phyloP scores from a whole-genome alignment of 2,329 filamentous ascomycete genomes.

The Tolypocladium cylindrosporum region DNA sequence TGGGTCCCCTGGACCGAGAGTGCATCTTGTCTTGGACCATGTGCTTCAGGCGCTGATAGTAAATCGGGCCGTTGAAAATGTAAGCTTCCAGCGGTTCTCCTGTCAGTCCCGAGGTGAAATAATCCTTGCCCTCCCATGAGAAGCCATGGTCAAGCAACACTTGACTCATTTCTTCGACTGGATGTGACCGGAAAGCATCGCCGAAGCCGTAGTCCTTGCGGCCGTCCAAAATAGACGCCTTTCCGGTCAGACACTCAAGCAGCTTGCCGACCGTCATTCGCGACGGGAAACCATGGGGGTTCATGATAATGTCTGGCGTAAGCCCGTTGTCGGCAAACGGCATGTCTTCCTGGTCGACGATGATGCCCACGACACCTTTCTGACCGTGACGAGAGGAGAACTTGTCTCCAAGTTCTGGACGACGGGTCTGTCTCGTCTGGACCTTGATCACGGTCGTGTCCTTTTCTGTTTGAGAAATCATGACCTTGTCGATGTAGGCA shows the following conservation, averaged over 20 bases:
- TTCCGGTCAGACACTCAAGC: conserved; percentile 87
- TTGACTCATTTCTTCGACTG: conserved; percentile 81
- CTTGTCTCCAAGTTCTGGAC: conserved; percentile 94
- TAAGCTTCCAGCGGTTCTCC: conserved; percentile 91
- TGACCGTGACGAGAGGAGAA: conserved; percentile 98
- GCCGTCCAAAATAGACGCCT: conserved; percentile 80
- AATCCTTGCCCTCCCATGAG: conserved; percentile 95
- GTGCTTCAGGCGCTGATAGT: conserved; percentile 99
- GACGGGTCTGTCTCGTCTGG: conserved; percentile 88
- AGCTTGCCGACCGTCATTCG: conserved; percentile 99
- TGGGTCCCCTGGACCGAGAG: conserved; percentile 78
- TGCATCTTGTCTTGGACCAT: conserved; percentile 99
- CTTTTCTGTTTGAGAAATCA: conserved; percentile 81
- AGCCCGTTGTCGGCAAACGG: conserved; percentile 88
- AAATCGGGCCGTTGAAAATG: conserved; percentile 97
- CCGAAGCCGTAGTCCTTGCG: conserved; percentile 76
- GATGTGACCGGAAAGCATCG: conserved; percentile 71
- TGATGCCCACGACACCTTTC: conserved; percentile 95
- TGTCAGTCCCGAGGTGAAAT: conserved; percentile 88
- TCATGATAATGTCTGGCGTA: conserved; percentile 99
- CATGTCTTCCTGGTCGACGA: conserved; percentile 93
- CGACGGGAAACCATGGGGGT: conserved; percentile 97
- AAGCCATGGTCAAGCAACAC: conserved; percentile 83
- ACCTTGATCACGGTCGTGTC: conserved; percentile 87
- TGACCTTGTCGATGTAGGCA: conserved; percentile 90